Conservation (phyloP, 345 rosid genomes). For the Arabidopsis arenosa region DNA sequence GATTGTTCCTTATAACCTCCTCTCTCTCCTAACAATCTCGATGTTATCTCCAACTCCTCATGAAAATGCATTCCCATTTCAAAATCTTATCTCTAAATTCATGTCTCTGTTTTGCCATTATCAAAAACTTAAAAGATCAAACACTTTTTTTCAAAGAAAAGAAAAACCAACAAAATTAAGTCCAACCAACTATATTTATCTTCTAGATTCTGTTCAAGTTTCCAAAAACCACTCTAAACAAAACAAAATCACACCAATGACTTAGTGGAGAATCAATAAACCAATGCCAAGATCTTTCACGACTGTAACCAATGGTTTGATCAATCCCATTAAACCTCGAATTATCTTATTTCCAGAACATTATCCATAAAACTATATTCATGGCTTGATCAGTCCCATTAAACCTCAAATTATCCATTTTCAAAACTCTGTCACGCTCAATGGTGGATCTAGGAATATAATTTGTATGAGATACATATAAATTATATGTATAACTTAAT, state of each 20-base stretch:
- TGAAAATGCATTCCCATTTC: conserved; percentile 40
- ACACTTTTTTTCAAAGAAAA: neutral
- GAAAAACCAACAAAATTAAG: neutral
- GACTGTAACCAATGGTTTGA: too few species aligned
- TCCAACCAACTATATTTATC: neutral
- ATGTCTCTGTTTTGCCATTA: conserved; percentile 68
- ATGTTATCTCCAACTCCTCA: conserved; percentile 84
- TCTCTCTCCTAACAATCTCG: conserved; percentile 66
- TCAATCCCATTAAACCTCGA: too few species aligned
- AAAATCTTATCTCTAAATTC: conserved; percentile 49
- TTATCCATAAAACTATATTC: too few species aligned
- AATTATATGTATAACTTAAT: too few species aligned
- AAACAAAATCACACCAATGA: neutral
- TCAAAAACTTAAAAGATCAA: conserved; percentile 11
- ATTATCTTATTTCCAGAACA: too few species aligned
- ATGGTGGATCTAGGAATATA: too few species aligned
- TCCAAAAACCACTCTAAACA: too few species aligned
- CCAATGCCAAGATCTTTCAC: neutral
- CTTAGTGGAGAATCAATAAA: neutral
- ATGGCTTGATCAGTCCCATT: too few species aligned
- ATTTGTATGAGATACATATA: too few species aligned
- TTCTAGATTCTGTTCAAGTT: neutral
- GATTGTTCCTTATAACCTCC: conserved; percentile 74
- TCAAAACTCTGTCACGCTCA: too few species aligned
- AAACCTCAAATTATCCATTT: too few species aligned